These are phyloP conservation scores for Penicillium decumbens DNA, from an alignment of 2,329 filamentous ascomycete species.

Conservation along the genomic window DNA sequence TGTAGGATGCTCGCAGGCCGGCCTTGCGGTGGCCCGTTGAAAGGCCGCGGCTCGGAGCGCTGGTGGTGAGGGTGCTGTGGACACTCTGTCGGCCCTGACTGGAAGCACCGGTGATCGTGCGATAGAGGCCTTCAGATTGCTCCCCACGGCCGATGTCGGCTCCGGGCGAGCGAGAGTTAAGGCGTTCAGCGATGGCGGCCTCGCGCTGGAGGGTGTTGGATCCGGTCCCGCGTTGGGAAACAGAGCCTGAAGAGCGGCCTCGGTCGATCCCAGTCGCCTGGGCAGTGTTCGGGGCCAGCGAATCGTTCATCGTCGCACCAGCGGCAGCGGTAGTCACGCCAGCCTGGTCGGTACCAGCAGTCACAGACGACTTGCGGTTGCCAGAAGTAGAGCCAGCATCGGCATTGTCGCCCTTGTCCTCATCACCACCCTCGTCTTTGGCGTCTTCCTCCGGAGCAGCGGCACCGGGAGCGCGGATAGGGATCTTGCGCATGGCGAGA, in stretches of 20 bases:
- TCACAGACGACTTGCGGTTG: slow-evolving; percentile 13
- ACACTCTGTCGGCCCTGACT: slow-evolving; percentile 23
- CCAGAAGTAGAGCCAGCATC: slow-evolving; percentile 6
- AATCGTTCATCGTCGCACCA: slow-evolving; percentile 8
- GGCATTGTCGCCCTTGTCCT: slow-evolving; percentile 8
- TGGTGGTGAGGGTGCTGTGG: slow-evolving; percentile 4
- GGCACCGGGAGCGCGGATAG: slow-evolving; percentile 76
- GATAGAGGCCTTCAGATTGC: slow-evolving; percentile 26
- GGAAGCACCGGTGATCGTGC: slow-evolving; percentile 24
- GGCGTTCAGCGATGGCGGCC: slow-evolving; percentile 31
- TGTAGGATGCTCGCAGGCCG: slow-evolving; percentile 18
- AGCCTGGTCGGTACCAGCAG: not conserved
- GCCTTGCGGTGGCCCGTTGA: slow-evolving; percentile 40
- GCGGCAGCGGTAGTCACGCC: slow-evolving; percentile 11
- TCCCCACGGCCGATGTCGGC: slow-evolving; percentile 29
- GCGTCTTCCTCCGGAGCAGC: slow-evolving; percentile 50
- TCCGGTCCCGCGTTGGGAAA: slow-evolving; percentile 27
- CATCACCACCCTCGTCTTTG: slow-evolving; percentile 58
- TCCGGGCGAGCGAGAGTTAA: slow-evolving; percentile 34
- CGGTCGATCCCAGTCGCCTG: slow-evolving; percentile 32
- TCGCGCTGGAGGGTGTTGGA: slow-evolving; percentile 28
- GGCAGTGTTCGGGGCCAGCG: slow-evolving; percentile 12
- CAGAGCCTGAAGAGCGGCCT: slow-evolving; percentile 21
- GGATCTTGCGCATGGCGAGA: slow-evolving; percentile 76
- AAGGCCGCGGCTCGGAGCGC: slow-evolving; percentile 34